Evolutionary conservation across 306 rosid species (phyloP).

Genomic region (Gastrolobium bilobum): DNA sequence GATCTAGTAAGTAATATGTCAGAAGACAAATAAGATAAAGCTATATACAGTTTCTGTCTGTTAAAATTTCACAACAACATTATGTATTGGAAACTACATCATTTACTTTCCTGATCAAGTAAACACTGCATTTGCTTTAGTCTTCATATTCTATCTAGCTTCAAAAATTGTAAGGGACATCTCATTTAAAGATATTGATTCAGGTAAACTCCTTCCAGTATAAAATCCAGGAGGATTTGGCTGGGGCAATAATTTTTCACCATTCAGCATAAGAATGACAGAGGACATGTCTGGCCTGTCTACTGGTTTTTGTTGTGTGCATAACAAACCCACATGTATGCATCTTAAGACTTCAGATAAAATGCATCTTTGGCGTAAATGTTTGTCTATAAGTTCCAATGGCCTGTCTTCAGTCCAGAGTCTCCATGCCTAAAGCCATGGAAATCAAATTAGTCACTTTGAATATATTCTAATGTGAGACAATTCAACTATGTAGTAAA

Average conservation of each 20-base stretch:
- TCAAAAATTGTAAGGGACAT: conserved; percentile 28
- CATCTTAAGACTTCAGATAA: conserved; percentile 29
- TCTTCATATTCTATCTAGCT: conserved; percentile 36
- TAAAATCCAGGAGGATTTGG: conserved; percentile 35
- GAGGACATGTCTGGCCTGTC: conserved; percentile 43
- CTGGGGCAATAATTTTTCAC: conserved; percentile 39
- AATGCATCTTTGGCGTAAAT: neutral
- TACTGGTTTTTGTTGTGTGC: conserved; percentile 36
- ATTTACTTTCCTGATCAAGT: neutral
- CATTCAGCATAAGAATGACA: conserved; percentile 39
- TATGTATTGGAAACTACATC: neutral
- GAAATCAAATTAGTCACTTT: neutral
- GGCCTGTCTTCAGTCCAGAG: conserved; percentile 44
- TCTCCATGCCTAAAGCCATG: conserved; percentile 45
- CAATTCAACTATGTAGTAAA: neutral
- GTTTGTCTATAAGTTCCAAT: conserved; percentile 40
- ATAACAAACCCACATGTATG: conserved; percentile 37
- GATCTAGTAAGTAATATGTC: conserved; percentile 3
- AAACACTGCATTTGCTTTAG: neutral
- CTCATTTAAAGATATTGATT: conserved; percentile 22
- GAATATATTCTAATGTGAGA: neutral
- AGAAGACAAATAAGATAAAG: neutral
- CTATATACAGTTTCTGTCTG: neutral
- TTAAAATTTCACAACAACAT: neutral
- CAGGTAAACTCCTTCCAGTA: conserved; percentile 5